Percentiles rank a stretch among this genome's conserved stretches.
Conservation (phyloP, 768 basidiomycete genomes). For the Pisolithus albus region DNA sequence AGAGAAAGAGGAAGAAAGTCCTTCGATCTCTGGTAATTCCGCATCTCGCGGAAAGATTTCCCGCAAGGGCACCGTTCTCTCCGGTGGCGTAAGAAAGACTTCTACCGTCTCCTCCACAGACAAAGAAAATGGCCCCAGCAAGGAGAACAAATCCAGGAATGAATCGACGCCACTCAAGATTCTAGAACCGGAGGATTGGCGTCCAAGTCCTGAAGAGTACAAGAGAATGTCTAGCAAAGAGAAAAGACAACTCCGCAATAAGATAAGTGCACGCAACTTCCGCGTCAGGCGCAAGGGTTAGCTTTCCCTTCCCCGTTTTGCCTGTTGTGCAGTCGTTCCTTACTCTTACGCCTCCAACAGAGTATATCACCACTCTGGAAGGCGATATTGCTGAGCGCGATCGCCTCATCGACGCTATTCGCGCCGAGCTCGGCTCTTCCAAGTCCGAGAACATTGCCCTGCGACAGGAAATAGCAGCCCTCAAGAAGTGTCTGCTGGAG, state of each 20-base stretch:
- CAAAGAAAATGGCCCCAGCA: constrained; percentile 22
- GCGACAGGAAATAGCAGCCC: constrained; percentile 63
- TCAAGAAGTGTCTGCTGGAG: constrained; percentile 70
- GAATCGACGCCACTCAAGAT: constrained; percentile 22
- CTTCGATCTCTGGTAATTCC: constrained; percentile 29
- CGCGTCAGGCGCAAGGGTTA: constrained; percentile 88
- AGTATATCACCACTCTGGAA: constrained; percentile 93
- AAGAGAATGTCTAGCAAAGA: constrained; percentile 93
- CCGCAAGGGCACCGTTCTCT: constrained; percentile 61
- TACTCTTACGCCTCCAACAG: constrained; percentile 32
- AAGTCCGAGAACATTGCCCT: constrained; percentile 80
- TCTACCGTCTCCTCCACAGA: constrained; percentile 26
- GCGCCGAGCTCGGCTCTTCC: constrained; percentile 72
- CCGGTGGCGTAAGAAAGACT: constrained; percentile 69
- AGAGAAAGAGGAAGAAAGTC: constrained; percentile 27
- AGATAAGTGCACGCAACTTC: constrained; percentile 94
- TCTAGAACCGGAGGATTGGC: constrained; percentile 62
- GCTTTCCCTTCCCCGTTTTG: neutral
- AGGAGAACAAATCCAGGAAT: constrained; percentile 16
- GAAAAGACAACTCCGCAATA: constrained; percentile 93
- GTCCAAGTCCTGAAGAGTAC: constrained; percentile 87
- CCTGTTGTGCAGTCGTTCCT: neutral
- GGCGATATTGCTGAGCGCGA: constrained; percentile 91
- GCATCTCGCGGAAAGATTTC: constrained; percentile 49
- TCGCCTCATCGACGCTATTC: constrained; percentile 80